Base-by-base conservation (phyloP, 805 yeast genomes). In the Kregervanrija delftensis region DNA sequence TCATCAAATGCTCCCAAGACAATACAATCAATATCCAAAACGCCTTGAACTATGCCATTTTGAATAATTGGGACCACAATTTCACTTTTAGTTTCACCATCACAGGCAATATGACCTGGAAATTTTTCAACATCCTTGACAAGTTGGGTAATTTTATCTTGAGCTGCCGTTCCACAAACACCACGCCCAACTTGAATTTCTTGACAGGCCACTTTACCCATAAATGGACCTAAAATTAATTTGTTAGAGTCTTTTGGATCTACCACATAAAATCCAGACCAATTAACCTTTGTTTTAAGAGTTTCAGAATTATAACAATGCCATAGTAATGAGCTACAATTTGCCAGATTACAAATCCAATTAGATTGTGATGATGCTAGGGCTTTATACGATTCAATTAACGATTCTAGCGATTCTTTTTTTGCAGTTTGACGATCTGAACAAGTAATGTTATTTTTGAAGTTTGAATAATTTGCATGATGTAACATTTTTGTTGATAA, bases 21-120 rank as follows among this genome's bases (percentile, higher is more conserved):
- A 44, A 79, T 61, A 60, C 95, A 86, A 61, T 91, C 99, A 35
- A 91, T 73, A 59, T 93, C 98, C 42, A 91, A 69, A 5, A 91
- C 97, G 5, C 93, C 98, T 14, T 76, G 55, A 1, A 80, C 65
- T 12, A 56, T 56, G 2, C 72, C 75, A 3, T 65, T 63, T 11
- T 45, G 47, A 2, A 63, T 33, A 6, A 90, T 76, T 0, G 98
- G 98, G 2, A 91, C 90, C 15, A 93, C 98, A 30, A 91, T 85
- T 59, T 91, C 99, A 61, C 96, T 85, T 50, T 83, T 75, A 0
- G 98, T 91, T 47, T 82, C 96, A 0, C 96, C 96, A 65, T 93
- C 99, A 66, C 99, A 91, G 0, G 98, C 98, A 51, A 91, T 93
- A 60, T 91, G 98, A 1, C 95, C 95, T 0, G 96, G 95, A 55